Evolutionary conservation across 257 asterid genomes (phyloP), one percentile per base, ranked within the genome.

Genomic region (Schizonepeta tenuifolia): DNA sequence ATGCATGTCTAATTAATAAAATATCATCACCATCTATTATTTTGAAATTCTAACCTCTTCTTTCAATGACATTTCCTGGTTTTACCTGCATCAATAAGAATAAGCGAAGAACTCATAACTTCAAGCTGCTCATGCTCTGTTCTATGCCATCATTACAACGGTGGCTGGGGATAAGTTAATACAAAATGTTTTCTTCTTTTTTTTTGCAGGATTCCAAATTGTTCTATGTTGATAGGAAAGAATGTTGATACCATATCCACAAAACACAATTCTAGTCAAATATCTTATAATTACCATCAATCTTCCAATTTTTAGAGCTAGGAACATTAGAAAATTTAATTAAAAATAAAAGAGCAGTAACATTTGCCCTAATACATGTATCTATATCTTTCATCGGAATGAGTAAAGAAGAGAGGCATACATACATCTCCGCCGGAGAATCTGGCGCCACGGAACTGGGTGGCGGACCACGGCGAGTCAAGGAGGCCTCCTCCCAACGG

Each of bases 371-470:
- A 63, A 20, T 33, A 41, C 12, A 31, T 63, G 44, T 50, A n/a
- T 10, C 22, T 21, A 61, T 26, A 35, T 47, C 54, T 36, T 64
- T 17, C 36, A 54, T 54, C 47, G 62, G 17, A 61, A 33, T 46
- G 26, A 40, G 54, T 17, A 47, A 12, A 28, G 51, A 57, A 36
- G 3, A 56, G 61, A 49, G 56, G 36, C 74, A 69, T 87, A 92
- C 99, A 79, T 94, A 92, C 99, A 79, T 94, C 99, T 53, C 74
- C 86, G 65, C 98, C 99, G 70, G 89, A 58, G 81, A 82, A 91
- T 90, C 93, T 82, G 72, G 93, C 96, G 68, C 83, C 74, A 66
- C 99, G 95, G 83, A 88, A 78, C 78, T 91, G 99, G 33, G 83
- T 81, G 67, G 88, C 65, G 81, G 85, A 84, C 98, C 99, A 94